Evolutionary conservation across 163 green algal genomes (phyloP), one percentile per base, ranked within the genome.

Genomic region (Chlamydomonas reinhardtii): DNA sequence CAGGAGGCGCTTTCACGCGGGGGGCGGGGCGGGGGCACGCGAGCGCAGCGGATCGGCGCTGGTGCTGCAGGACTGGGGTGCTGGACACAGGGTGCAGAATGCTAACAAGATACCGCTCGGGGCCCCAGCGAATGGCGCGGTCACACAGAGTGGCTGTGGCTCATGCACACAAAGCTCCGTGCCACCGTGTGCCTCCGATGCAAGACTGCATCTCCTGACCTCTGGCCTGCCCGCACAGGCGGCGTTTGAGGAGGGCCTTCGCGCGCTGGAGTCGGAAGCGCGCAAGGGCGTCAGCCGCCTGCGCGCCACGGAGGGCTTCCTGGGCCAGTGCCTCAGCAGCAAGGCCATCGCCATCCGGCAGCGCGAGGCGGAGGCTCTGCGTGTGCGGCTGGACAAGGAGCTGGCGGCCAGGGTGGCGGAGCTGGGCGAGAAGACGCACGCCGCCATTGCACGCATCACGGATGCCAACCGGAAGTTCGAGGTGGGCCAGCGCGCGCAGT

Each of bases 331-430:
- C 34, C 82, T 94, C 35, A 93, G 87, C 68, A 66, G 74, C 29
- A 93, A 94, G 82, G 84, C 87, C 20, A 84, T 96, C 17, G 91
- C 94, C 54, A 94, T 94, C 76, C 87, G 92, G 62, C 92, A 92
- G 79, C 74, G 93, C 8, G 93, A 96, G 83, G 90, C 93, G 43
- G 91, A 93, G 82, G 91, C 90, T 61, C 88, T 94, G 65, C 84
- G 81, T 59, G 85, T 75, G n/a, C 74, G 85, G 69, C 79, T 85
- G 48, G 79, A 78, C 24, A 85, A 85, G 69, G 79, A 85, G 34
- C 73, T 93, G 70, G 39, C 31, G 17, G 75, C 88, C 12, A 68
- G 86, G 25, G 35, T 87, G 25, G 65, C 66, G 29, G 81, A 76
- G 37, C 34, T 92, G 19, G 19, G 37, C 19, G 80, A 89, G 9